Conservation (phyloP, 2,329 filamentous ascomycete species). For the Fusarium sp. region DNA sequence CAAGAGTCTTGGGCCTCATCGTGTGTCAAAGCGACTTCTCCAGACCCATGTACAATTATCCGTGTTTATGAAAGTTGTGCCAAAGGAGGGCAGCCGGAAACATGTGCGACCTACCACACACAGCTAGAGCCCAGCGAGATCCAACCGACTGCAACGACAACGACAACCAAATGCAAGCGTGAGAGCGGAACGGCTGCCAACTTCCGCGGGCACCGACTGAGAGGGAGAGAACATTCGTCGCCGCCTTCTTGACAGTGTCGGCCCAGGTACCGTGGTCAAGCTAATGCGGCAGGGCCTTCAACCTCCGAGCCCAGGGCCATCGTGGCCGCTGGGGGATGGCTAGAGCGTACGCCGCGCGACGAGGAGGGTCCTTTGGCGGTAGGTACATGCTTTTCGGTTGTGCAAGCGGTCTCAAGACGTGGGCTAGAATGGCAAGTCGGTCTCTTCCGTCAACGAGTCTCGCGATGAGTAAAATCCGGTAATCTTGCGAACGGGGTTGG, state of each 20-base stretch:
- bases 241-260: constrained; percentile 32
- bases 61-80: constrained; percentile 8
- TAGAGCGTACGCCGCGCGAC: constrained; percentile 16
- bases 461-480: neutral
- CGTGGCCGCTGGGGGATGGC: constrained; percentile 36
- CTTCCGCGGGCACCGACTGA: constrained; percentile 39
- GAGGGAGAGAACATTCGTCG: constrained; percentile 28
- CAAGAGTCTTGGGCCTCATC: constrained; percentile 2
- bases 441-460: constrained; percentile 7
- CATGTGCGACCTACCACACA: constrained; percentile 13
- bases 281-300: constrained; percentile 43
- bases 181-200: constrained; percentile 35
- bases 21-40: neutral
- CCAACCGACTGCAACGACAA: constrained; percentile 29
- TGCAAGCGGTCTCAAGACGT: constrained; percentile 3
- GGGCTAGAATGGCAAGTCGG: constrained; percentile 10
- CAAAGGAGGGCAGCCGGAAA: constrained; percentile 2
- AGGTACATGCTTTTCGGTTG: constrained; percentile 14
- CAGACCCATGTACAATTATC: constrained; percentile 12
- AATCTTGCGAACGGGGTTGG: constrained; percentile 6
- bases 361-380: constrained; percentile 20
- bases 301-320: constrained; percentile 35
- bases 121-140: constrained; percentile 3
- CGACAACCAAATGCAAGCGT: constrained; percentile 26
- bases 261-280: constrained; percentile 32